Percentiles rank a stretch among this genome's conserved stretches.
Conservation (phyloP, 2,329 filamentous ascomycete genomes). For the Apiospora sp. region DNA sequence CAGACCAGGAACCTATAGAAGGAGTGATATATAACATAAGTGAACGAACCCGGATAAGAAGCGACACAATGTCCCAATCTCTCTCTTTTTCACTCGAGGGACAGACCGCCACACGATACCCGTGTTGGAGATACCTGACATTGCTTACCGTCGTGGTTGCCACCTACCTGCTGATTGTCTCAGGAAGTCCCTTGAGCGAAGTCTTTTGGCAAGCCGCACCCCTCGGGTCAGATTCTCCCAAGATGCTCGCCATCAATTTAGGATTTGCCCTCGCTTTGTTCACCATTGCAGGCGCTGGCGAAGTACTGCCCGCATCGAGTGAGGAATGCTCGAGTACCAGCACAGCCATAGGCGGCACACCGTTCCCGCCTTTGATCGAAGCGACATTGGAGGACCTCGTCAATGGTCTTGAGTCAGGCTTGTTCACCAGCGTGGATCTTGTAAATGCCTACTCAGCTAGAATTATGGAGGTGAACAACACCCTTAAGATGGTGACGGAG, state of each 20-base stretch:
- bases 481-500: slow-evolving; percentile 44
- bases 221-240: not conserved
- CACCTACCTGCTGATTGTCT: slow-evolving; percentile 1
- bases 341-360: slow-evolving; percentile 24
- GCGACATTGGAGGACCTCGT: slow-evolving; percentile 38
- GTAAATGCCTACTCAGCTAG: slow-evolving; percentile 44
- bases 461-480: slow-evolving; percentile 45
- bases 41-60: not conserved
- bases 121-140: not conserved
- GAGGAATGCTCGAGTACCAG: not conserved
- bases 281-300: not conserved
- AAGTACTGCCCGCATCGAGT: not conserved
- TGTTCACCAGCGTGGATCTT: slow-evolving; percentile 42
- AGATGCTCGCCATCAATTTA: slow-evolving; percentile 22
- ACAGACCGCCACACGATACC: not conserved
- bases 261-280: slow-evolving; percentile 17
- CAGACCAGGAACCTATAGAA: not conserved
- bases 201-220: not conserved
- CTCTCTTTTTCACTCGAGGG: not conserved
- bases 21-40: not conserved
- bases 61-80: not conserved
- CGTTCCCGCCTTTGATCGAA: slow-evolving; percentile 33
- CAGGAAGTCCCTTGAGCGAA: not conserved
- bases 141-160: not conserved
- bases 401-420: slow-evolving; percentile 35